A percentile compares a stretch with the other conserved stretches of the same genome.
phyloP scores from a whole-genome alignment of 305 asterid species.

The Andrographis paniculata region DNA sequence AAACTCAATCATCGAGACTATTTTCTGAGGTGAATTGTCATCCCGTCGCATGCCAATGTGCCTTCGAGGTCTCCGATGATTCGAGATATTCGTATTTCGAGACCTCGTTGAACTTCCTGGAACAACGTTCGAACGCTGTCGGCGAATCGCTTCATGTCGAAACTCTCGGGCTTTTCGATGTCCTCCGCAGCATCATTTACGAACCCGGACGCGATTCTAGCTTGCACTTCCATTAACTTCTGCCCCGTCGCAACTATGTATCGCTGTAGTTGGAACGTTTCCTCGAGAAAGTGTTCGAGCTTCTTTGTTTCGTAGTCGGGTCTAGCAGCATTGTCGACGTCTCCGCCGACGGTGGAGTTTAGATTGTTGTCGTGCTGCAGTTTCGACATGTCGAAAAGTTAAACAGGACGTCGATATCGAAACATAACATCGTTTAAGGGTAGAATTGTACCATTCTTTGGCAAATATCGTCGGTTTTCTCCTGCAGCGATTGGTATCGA shows the following conservation, averaged over 20 bases:
- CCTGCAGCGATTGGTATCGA: slow-evolving; percentile 81
- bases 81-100: slow-evolving; percentile 74
- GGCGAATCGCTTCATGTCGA: slow-evolving; percentile 65
- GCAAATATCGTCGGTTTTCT: slow-evolving; percentile 70
- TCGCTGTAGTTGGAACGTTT: slow-evolving; percentile 88
- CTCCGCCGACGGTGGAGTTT: slow-evolving; percentile 33
- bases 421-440: background rate
- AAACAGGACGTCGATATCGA: background rate
- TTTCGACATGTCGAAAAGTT: slow-evolving; percentile 3
- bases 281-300: slow-evolving; percentile 77
- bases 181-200: slow-evolving; percentile 28
- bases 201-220: slow-evolving; percentile 59
- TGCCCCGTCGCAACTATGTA: slow-evolving; percentile 92
- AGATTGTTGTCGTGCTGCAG: slow-evolving; percentile 61
- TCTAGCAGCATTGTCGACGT: slow-evolving; percentile 39
- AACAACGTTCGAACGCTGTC: slow-evolving; percentile 61
- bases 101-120: slow-evolving; percentile 78
- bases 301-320: slow-evolving; percentile 59
- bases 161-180: slow-evolving; percentile 52
- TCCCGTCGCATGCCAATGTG: slow-evolving; percentile 75
- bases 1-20: slow-evolving; percentile 9
- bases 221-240: slow-evolving; percentile 64
- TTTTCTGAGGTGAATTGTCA: slow-evolving; percentile 45
- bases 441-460: slow-evolving; percentile 59
- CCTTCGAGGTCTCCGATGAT: slow-evolving; percentile 85